Evolutionary conservation across 352 stramenopile species (phyloP), one percentile per base, ranked within the genome.

Genomic region (Phytophthora meadii): DNA sequence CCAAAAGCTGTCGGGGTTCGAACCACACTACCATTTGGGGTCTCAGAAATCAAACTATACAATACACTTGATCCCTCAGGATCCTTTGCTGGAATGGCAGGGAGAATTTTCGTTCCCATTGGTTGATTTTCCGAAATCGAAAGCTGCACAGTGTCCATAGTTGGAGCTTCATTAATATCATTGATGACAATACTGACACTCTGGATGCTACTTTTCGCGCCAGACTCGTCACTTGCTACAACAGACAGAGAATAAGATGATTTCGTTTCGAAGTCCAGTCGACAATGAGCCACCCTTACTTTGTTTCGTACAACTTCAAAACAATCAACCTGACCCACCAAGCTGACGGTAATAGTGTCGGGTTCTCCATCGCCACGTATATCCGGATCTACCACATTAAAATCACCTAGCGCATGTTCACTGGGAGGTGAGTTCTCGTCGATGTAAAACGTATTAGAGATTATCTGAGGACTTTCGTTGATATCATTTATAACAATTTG

Each of bases 1-100:
- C 36, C 71, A 65, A 89, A 89, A 19, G 66, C 72, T 2, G 32
- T 68, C 11, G 77, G 55, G 39, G 58, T 39, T 54, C 46, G 45
- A 14, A 28, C 12, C 25, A 4, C 12, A n/a, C n/a, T 40, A n/a
- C 6, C 36, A 4, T 24, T 25, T 45, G 55, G 41, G 8, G 14
- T 50, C 14, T 75, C 67, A 9, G 67, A 71, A 47, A 65, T 22
- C 11, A 75, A 44, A 36, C 50, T 72, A 15, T 61, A 68, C 10
- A 28, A 54, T 6, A 75, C 24, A 14, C 32, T 61, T 37, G 61
- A 52, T 14, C 67, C 55, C 14, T 72, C 61, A 14, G 61, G 55
- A 28, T 75, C 61, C 4, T 41, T 25, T 11, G 55, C 67, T 27
- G 56, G 58, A n/a, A 72, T 10, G 19, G 50, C 55, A 10, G 67